Evolutionary conservation across 2,329 filamentous ascomycete species (phyloP).

Genomic region (Colletotrichum sp.): DNA sequence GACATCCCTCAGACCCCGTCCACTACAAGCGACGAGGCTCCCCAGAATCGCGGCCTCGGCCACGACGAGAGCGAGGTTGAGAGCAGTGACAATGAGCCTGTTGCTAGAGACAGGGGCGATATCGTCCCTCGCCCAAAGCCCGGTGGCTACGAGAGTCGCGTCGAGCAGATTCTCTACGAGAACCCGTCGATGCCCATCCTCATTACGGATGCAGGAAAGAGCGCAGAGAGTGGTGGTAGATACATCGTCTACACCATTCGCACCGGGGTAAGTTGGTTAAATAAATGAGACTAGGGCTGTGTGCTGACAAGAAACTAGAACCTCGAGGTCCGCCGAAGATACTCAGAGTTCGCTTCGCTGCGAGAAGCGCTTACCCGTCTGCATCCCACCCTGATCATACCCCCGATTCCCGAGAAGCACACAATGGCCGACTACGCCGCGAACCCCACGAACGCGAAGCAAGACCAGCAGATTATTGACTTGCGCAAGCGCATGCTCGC

Average conservation of each 20-base stretch:
- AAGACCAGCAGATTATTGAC: conserved; percentile 96
- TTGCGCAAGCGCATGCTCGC: conserved; percentile 95
- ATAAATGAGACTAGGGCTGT: background rate
- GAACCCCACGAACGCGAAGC: conserved; percentile 96
- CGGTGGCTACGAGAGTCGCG: conserved; percentile 90
- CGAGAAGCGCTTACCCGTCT: conserved; percentile 87
- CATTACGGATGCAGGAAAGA: conserved; percentile 96
- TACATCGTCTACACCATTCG: conserved; percentile 98
- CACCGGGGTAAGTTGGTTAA: conserved; percentile 72
- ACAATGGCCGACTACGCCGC: conserved; percentile 98
- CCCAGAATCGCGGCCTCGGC: conserved; percentile 44
- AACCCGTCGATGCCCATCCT: conserved; percentile 88
- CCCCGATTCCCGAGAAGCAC: conserved; percentile 98
- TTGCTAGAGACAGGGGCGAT: conserved; percentile 39
- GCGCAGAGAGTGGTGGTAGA: conserved; percentile 85
- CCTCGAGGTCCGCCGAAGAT: conserved; percentile 90
- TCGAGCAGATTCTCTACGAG: conserved; percentile 97
- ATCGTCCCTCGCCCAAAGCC: conserved; percentile 70
- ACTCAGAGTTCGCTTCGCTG: conserved; percentile 95
- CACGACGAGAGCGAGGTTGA: conserved; percentile 46
- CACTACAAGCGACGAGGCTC: conserved; percentile 71
- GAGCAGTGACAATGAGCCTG: conserved; percentile 53
- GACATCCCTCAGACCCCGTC: conserved; percentile 75
- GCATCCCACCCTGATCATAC: conserved; percentile 93
- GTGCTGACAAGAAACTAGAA: conserved; percentile 61